Evolutionary conservation across 2,329 filamentous ascomycete species (phyloP).

Genomic region (Endothia cerciana): DNA sequence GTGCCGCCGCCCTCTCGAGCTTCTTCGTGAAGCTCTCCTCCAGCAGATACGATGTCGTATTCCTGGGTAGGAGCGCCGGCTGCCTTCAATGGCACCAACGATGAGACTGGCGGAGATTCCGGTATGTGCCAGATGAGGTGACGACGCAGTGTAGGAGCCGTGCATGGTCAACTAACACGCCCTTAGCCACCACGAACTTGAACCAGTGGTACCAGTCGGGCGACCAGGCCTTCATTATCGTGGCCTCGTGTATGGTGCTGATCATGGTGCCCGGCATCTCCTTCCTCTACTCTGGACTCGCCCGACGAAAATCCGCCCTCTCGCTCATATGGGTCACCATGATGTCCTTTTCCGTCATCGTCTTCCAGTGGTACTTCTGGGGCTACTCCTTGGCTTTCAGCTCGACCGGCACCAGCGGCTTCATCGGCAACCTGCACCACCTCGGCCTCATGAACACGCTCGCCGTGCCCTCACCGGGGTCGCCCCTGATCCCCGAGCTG

Average conservation of each 20-base stretch:
- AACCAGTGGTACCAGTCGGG: slow-evolving; percentile 95
- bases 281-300: slow-evolving; percentile 95
- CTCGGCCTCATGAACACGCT: slow-evolving; percentile 88
- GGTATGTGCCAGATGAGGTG: slow-evolving; percentile 52
- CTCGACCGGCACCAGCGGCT: slow-evolving; percentile 78
- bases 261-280: slow-evolving; percentile 96
- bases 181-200: slow-evolving; percentile 76
- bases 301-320: slow-evolving; percentile 95
- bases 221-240: slow-evolving; percentile 91
- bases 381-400: slow-evolving; percentile 96
- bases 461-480: slow-evolving; percentile 83
- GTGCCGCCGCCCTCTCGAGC: not conserved
- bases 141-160: slow-evolving; percentile 7
- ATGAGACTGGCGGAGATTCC: slow-evolving; percentile 73
- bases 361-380: slow-evolving; percentile 99
- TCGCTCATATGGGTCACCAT: slow-evolving; percentile 98
- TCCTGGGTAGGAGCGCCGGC: slow-evolving; percentile 61
- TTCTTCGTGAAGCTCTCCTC: slow-evolving; percentile 10
- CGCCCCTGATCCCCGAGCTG: slow-evolving; percentile 83
- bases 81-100: slow-evolving; percentile 66
- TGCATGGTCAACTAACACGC: slow-evolving; percentile 28
- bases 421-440: slow-evolving; percentile 87
- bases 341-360: slow-evolving; percentile 87
- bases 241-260: slow-evolving; percentile 89
- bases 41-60: slow-evolving; percentile 57